A percentile compares a stretch with the other conserved stretches of the same genome.
Evolutionary conservation across 305 asterid genomes (phyloP).

Genomic region (Vinca major): DNA sequence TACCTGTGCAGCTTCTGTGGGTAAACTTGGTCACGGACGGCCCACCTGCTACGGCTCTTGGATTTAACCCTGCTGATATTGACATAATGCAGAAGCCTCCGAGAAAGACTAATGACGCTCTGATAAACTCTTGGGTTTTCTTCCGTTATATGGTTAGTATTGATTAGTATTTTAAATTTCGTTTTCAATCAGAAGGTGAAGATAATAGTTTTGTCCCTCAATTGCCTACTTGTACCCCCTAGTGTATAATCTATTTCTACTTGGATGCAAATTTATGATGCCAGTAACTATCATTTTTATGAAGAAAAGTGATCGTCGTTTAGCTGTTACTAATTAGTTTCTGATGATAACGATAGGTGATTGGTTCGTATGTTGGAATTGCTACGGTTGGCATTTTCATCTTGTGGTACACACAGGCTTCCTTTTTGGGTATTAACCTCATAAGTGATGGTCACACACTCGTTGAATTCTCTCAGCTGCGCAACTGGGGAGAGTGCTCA

Average conservation of each 20-base stretch:
- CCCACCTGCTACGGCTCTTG: slow-evolving; percentile 94
- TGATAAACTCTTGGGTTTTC: slow-evolving; percentile 66
- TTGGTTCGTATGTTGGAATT: slow-evolving; percentile 77
- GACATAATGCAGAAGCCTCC: slow-evolving; percentile 89
- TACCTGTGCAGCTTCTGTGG: slow-evolving; percentile 91
- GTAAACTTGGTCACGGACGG: slow-evolving; percentile 93
- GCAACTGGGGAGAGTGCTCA: slow-evolving; percentile 85
- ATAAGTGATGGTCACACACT: slow-evolving; percentile 67
- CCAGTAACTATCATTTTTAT: neutral
- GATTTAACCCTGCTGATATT: slow-evolving; percentile 83
- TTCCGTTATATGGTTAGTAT: slow-evolving; percentile 70
- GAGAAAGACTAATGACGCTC: slow-evolving; percentile 64
- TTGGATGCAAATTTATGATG: neutral
- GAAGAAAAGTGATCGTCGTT: neutral
- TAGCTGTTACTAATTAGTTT: neutral
- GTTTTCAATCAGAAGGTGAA: neutral
- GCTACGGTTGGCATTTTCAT: slow-evolving; percentile 85
- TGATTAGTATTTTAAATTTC: neutral
- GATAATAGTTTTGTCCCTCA: neutral
- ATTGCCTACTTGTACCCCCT: neutral
- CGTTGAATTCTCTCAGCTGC: slow-evolving; percentile 62
- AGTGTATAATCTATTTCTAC: neutral
- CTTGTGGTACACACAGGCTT: slow-evolving; percentile 76
- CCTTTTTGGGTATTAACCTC: slow-evolving; percentile 64
- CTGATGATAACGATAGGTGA: slow-evolving; percentile 41